phyloP scores from a whole-genome alignment of 805 yeast genomes.

The Priceomyces castillae region DNA sequence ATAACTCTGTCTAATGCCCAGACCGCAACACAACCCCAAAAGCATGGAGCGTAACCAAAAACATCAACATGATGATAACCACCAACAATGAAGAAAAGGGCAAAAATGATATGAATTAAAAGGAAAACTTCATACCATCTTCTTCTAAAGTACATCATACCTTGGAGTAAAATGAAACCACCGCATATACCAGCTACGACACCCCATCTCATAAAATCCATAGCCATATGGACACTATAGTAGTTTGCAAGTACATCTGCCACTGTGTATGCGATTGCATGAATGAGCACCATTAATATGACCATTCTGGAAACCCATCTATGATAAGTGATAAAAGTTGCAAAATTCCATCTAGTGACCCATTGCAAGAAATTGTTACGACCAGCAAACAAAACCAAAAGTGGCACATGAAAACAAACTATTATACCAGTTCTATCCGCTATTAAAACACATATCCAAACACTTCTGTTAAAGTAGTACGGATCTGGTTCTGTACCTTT shows the following conservation, averaged over 20 bases:
- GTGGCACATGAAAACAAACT: conserved; percentile 45
- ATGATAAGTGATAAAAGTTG: conserved; percentile 42
- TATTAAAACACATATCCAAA: conserved; percentile 29
- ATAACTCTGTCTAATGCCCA: conserved; percentile 37
- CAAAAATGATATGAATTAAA: conserved; percentile 33
- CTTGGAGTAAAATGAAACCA: conserved; percentile 28
- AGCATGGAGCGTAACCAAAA: conserved; percentile 30
- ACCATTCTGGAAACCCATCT: conserved; percentile 43
- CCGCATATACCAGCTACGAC: conserved; percentile 36
- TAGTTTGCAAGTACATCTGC: conserved; percentile 5
- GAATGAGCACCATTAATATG: conserved; percentile 28
- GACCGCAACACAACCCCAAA: conserved; percentile 31
- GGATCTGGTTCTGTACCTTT: conserved; percentile 24
- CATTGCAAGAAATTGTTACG: conserved; percentile 60
- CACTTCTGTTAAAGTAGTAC: conserved; percentile 14
- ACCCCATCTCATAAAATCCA: conserved; percentile 32
- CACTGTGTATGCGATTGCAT: conserved; percentile 29
- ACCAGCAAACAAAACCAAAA: conserved; percentile 56
- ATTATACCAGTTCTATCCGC: conserved; percentile 56
- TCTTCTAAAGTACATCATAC: conserved; percentile 33
- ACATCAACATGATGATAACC: conserved; percentile 41
- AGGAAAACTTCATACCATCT: conserved; percentile 37
- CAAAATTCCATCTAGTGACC: conserved; percentile 55
- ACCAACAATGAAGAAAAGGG: conserved; percentile 43
- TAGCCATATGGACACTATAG: conserved; percentile 14